Percentiles rank a stretch among this genome's conserved stretches.
Conservation (phyloP, 1,139 yeast genomes). For the Yamadazyma songkhlaensis region DNA sequence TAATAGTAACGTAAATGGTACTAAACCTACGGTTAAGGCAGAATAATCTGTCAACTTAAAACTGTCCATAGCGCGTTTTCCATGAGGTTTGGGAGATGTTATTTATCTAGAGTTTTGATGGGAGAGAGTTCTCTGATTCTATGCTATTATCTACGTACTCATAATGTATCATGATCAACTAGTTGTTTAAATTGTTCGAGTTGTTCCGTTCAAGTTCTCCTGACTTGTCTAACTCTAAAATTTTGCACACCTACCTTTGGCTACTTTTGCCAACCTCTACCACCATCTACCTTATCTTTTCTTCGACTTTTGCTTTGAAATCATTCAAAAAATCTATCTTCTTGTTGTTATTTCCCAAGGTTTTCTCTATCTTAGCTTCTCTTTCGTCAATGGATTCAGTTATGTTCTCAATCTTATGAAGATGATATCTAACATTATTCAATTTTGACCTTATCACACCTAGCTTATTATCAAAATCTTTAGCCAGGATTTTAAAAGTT, state of each 20-base stretch:
- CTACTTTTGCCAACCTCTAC: too few relatives aligned
- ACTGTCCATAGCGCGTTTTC: neutral
- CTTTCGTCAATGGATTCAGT: slow-evolving; percentile 34
- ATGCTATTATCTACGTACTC: too few relatives aligned
- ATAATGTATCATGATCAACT: too few relatives aligned
- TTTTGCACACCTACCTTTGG: too few relatives aligned
- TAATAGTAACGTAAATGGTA: slow-evolving; percentile 48
- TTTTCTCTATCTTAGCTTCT: slow-evolving; percentile 22
- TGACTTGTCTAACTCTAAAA: too few relatives aligned
- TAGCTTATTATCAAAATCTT: slow-evolving; percentile 44
- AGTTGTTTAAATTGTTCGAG: too few relatives aligned
- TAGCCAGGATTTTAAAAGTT: slow-evolving; percentile 35
- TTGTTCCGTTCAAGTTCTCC: too few relatives aligned
- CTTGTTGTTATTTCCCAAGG: slow-evolving; percentile 24
- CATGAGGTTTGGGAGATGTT: too few relatives aligned
- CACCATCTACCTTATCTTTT: too few relatives aligned
- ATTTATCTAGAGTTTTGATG: too few relatives aligned
- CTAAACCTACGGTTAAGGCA: slow-evolving; percentile 66
- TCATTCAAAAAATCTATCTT: slow-evolving; percentile 21
- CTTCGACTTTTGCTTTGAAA: slow-evolving; percentile 1
- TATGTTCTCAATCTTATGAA: slow-evolving; percentile 40
- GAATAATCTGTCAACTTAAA: slow-evolving; percentile 32
- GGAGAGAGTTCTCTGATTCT: too few relatives aligned
- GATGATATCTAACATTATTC: slow-evolving; percentile 26
- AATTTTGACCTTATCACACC: slow-evolving; percentile 42